These are phyloP conservation scores for Chlorencoelia australis DNA, from an alignment of 2,329 filamentous ascomycete genomes.

Conservation along the genomic window DNA sequence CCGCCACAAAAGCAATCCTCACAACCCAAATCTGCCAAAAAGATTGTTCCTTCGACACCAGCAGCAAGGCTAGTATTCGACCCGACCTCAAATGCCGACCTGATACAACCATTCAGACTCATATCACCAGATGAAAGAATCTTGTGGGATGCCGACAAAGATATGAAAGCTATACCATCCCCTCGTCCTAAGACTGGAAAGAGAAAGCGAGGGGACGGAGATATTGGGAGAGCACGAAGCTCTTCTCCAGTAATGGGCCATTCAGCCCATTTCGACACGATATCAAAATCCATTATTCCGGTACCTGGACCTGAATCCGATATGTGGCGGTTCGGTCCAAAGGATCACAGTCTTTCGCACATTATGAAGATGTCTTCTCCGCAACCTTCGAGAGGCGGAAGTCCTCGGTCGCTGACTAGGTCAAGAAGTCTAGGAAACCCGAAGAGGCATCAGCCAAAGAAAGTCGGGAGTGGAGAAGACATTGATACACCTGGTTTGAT, in stretches of 20 bases:
- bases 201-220: constrained; percentile 11
- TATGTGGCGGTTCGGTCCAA: constrained; percentile 62
- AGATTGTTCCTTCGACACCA: constrained; percentile 35
- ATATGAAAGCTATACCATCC: constrained; percentile 31
- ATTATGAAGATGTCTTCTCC: constrained; percentile 64
- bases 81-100: constrained; percentile 4
- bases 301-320: constrained; percentile 64
- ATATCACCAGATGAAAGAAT: constrained; percentile 51
- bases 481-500: constrained; percentile 43
- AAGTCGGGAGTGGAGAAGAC: constrained; percentile 35
- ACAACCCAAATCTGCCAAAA: too few relatives aligned
- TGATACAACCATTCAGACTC: constrained; percentile 32
- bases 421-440: constrained; percentile 18
- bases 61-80: constrained; percentile 41
- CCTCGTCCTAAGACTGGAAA: constrained; percentile 34
- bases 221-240: constrained; percentile 42
- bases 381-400: constrained; percentile 39
- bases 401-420: constrained; percentile 6
- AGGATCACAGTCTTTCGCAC: constrained; percentile 42
- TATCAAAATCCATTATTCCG: constrained; percentile 41
- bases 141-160: constrained; percentile 45
- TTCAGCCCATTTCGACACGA: constrained; percentile 26
- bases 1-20: too few relatives aligned
- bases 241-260: constrained; percentile 52
- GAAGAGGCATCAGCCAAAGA: constrained; percentile 62